Evolutionary conservation across 1,139 yeast genomes (phyloP).

Genomic region (Diutina rugosa): DNA sequence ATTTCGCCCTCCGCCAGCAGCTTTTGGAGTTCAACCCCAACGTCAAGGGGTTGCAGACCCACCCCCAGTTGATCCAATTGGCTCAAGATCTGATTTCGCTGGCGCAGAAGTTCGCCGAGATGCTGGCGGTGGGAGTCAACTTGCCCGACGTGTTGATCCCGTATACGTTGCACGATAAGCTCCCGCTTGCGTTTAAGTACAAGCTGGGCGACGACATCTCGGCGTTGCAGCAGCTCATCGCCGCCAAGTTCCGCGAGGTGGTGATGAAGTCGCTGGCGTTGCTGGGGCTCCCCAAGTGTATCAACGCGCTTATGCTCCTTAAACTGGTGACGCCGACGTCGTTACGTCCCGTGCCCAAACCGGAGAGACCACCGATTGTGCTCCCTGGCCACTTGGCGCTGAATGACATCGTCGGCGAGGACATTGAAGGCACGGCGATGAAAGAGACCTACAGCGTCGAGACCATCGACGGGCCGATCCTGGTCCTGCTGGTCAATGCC

Average conservation of each 20-base stretch:
- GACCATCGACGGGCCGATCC: slow-evolving; percentile 33
- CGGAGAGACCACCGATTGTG: slow-evolving; percentile 20
- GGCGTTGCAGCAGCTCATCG: slow-evolving; percentile 25
- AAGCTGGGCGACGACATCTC: slow-evolving; percentile 20
- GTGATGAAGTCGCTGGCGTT: slow-evolving; percentile 66
- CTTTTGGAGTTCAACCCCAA: slow-evolving; percentile 17
- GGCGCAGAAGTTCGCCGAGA: slow-evolving; percentile 24
- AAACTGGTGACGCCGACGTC: slow-evolving; percentile 52
- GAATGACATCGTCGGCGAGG: slow-evolving; percentile 28
- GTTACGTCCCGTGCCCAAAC: slow-evolving; percentile 16
- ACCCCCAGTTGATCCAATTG: slow-evolving; percentile 16
- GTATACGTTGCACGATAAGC: slow-evolving; percentile 22
- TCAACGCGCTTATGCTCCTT: slow-evolving; percentile 60
- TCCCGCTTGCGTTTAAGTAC: slow-evolving; percentile 27
- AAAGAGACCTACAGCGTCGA: slow-evolving; percentile 13
- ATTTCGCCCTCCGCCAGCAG: slow-evolving; percentile 53
- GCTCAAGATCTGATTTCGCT: slow-evolving; percentile 31
- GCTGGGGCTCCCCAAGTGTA: slow-evolving; percentile 74
- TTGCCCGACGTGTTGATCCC: slow-evolving; percentile 34
- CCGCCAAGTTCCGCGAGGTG: slow-evolving; percentile 61
- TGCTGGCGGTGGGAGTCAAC: slow-evolving; percentile 29
- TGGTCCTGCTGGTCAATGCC: slow-evolving; percentile 17
- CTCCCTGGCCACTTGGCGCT: slow-evolving; percentile 24
- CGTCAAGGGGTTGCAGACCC: slow-evolving; percentile 17
- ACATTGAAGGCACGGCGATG: slow-evolving; percentile 21